phyloP scores from a whole-genome alignment of 2,329 filamentous ascomycete species.

The Leptographium radiaticola region DNA sequence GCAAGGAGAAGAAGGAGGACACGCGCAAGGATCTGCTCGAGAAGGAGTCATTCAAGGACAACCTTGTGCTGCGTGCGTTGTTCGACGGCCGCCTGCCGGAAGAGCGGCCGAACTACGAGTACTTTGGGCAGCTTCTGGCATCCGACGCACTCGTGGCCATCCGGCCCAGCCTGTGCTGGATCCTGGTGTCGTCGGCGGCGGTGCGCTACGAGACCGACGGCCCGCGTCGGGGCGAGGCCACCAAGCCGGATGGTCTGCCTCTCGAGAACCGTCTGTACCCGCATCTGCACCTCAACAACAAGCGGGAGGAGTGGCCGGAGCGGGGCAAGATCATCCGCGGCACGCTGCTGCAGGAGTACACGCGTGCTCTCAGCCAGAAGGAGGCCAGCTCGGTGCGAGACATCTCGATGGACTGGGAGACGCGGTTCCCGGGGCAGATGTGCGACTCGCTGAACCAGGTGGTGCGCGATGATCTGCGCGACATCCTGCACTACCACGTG shows the following conservation, averaged over 20 bases:
- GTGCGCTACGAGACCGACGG: constrained; percentile 36
- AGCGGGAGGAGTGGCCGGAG: constrained; percentile 34
- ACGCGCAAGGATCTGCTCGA: constrained; percentile 24
- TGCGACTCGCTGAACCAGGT: constrained; percentile 35
- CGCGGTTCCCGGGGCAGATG: constrained; percentile 40
- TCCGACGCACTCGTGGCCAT: constrained; percentile 40
- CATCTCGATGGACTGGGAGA: constrained; percentile 42
- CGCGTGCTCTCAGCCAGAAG: constrained; percentile 37
- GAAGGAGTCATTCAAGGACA: constrained; percentile 48
- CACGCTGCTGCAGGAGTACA: constrained; percentile 46
- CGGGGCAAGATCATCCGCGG: constrained; percentile 29
- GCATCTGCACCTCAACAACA: constrained; percentile 41
- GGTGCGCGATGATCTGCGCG: constrained; percentile 35
- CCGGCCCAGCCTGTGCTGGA: constrained; percentile 44
- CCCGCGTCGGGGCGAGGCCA: constrained; percentile 18
- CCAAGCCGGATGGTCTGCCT: constrained; percentile 26
- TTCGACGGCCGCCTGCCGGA: constrained; percentile 43
- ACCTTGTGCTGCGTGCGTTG: constrained; percentile 49
- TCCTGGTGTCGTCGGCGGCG: constrained; percentile 41
- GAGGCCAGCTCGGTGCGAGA: constrained; percentile 43
- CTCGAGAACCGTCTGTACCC: constrained; percentile 38
- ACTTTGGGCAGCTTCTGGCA: constrained; percentile 42
- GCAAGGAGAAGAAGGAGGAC: constrained; percentile 40
- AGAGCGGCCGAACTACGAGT: constrained; percentile 48
- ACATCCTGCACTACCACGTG: constrained; percentile 49